Evolutionary conservation across 441 rosid genomes (phyloP), one percentile per base, ranked within the genome.

Genomic region (Cnidoscolus chayamansa): DNA sequence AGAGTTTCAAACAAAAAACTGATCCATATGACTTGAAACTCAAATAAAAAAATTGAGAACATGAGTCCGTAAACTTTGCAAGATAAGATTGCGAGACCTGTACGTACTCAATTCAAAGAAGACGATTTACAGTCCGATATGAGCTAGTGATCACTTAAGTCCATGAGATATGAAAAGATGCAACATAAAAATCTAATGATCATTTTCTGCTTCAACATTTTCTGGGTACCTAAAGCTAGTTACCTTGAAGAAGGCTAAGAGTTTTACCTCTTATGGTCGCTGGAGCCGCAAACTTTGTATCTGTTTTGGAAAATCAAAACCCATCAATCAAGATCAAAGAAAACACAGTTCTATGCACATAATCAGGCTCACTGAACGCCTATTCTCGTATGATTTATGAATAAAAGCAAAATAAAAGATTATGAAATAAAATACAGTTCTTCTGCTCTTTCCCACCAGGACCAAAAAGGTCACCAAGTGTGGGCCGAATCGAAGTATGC

Each of bases 261-360:
- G 10, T 32, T 15, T 37, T 35, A 48, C 65, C 76, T 37, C 63
- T 4, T 43, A 56, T n/a, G 4, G 32, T 31, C 8, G 17, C 30
- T 60, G 47, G 49, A 56, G 12, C 48, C 1, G 11, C 64, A 59
- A 65, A 45, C 31, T 16, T n/a, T 25, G 7, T 16, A 56, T 48
- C 65, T 68, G 55, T 51, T 20, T 12, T 57, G 17, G 35, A 72
- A 48, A 69, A 75, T 25, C 35, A 53, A 54, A 68, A 49, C 16
- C 55, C 59, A 9, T 1, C 3, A 8, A 69, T 69, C 53, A 64
- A 45, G 49, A 56, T 67, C 49, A 67, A 63, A 12, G 15, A 59
- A 55, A 68, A 53, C 17, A n/a, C 5, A 64, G 17, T 45, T 30
- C 43, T 10, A 15, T 2, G 51, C 50, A 48, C 4, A 40, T 16